Percentiles rank a stretch among this genome's conserved stretches.
These are phyloP conservation scores for Linaria vulgaris DNA, from an alignment of 257 asterid genomes.

Conservation along the genomic window DNA sequence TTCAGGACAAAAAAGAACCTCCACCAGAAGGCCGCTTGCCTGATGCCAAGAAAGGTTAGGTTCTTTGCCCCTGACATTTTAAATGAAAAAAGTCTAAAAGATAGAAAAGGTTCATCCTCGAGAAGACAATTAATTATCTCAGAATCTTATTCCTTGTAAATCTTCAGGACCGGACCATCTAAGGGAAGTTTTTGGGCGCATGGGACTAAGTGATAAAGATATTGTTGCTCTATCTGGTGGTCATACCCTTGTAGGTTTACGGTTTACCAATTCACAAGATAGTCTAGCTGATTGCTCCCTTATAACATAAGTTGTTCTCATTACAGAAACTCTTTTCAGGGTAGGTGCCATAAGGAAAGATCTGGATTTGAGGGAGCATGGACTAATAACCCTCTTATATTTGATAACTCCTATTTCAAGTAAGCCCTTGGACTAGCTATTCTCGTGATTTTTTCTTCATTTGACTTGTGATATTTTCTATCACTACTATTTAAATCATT, in stretches of 20 bases:
- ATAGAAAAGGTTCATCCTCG: too few relatives aligned
- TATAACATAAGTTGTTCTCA: neutral
- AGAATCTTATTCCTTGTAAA: constrained; percentile 3
- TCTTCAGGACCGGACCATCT: constrained; percentile 46
- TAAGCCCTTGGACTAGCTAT: too few relatives aligned
- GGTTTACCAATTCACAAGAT: too few relatives aligned
- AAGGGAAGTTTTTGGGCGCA: constrained; percentile 53
- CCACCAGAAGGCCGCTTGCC: constrained; percentile 60
- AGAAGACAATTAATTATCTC: too few relatives aligned
- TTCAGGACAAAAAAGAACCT: constrained; percentile 49
- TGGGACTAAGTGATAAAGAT: constrained; percentile 52
- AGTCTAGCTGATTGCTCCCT: neutral
- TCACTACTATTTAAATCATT: too few relatives aligned
- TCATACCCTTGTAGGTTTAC: constrained; percentile 43
- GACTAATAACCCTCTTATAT: constrained; percentile 58
- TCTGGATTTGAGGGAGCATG: constrained; percentile 58
- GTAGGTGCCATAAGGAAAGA: constrained; percentile 55
- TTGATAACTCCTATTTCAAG: constrained; percentile 57
- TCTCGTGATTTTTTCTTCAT: too few relatives aligned
- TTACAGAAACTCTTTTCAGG: constrained; percentile 28
- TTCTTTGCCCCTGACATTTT: neutral
- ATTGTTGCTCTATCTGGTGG: constrained; percentile 56
- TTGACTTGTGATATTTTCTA: too few relatives aligned
- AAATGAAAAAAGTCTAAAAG: too few relatives aligned
- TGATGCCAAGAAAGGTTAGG: constrained; percentile 46